Base-by-base conservation (phyloP, 208 protist species). In the Tritrichomonas musculus region DNA sequence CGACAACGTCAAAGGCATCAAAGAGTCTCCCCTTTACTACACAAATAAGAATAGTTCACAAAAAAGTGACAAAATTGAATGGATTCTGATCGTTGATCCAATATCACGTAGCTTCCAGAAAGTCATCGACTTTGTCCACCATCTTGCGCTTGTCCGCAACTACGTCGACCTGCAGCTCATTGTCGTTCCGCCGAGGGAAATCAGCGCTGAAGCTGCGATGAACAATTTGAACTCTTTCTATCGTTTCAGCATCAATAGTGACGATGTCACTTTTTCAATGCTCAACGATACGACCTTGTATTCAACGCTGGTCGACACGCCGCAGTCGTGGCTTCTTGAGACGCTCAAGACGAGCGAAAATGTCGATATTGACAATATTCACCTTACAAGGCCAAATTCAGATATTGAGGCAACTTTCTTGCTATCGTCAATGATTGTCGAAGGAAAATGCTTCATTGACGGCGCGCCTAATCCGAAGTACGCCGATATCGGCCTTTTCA, bases 291-390 rank as follows among this genome's bases (percentile, higher is more conserved):
- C 77, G 11, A 88, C 44, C 8, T 57, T 30, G 13, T 88, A 88
- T 57, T 57, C 47, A 14, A 60, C 44, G 5, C 33, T 88, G 0
- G 3, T 57, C 11, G 77, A 88, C 17, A 88, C 47, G 39, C 77
- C 77, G 8, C 47, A 88, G 39, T 57, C 47, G 27, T 88, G 77
- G 77, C n/a, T 88, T 27, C 14, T 88, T 39, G 77, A 88, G 14
- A 41, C 53, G 39, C 44, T 44, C 1, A 53, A 57, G 20, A 33
- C 47, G 11, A 22, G 33, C 1, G 25, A 8, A 17, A 33, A 49
- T 33, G 33, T 72, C 39, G 82, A 92, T 41, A n/a, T 66, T 17
- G 88, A 92, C 39, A 92, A 92, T 33, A 53, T 92, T 39, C n/a
- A 47, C 0, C 8, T 64, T 39, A 17, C 1, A n/a, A 22, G 0